Percentiles rank a stretch among this genome's conserved stretches.
Evolutionary conservation across 768 basidiomycete species (phyloP).

Genomic region (Russula dissimulans): DNA sequence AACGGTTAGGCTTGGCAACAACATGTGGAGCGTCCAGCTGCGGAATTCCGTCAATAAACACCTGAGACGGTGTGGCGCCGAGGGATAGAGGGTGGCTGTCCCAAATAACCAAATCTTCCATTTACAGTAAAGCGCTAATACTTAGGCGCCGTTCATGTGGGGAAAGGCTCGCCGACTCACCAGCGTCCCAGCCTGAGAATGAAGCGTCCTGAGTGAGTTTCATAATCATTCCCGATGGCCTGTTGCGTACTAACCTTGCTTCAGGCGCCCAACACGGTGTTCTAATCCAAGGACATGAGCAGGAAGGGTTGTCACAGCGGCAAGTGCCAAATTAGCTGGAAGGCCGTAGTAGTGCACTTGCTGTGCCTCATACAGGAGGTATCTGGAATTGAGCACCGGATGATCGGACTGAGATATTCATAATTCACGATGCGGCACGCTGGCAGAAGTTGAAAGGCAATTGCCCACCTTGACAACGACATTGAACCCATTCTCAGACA

Average conservation of each 20-base stretch:
- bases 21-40: constrained; percentile 46
- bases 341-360: constrained; percentile 62
- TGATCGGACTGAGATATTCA: constrained; percentile 33
- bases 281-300: constrained; percentile 55
- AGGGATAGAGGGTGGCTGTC: constrained; percentile 69
- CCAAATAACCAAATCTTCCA: constrained; percentile 58
- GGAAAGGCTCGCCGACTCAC: constrained; percentile 19
- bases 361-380: constrained; percentile 62
- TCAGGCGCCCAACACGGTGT: constrained; percentile 62
- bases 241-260: constrained; percentile 48
- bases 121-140: constrained; percentile 59
- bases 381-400: constrained; percentile 50
- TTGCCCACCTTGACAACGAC: constrained; percentile 50
- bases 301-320: constrained; percentile 55
- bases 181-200: constrained; percentile 57
- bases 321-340: constrained; percentile 42
- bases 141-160: neutral
- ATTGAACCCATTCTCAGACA: constrained; percentile 46
- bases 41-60: constrained; percentile 80
- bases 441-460: neutral
- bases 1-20: constrained; percentile 41
- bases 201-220: neutral
- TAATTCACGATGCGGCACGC: neutral
- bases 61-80: constrained; percentile 73
- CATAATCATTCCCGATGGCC: constrained; percentile 38